phyloP scores from a whole-genome alignment of 805 yeast genomes.

The Torulaspora delbrueckii region DNA sequence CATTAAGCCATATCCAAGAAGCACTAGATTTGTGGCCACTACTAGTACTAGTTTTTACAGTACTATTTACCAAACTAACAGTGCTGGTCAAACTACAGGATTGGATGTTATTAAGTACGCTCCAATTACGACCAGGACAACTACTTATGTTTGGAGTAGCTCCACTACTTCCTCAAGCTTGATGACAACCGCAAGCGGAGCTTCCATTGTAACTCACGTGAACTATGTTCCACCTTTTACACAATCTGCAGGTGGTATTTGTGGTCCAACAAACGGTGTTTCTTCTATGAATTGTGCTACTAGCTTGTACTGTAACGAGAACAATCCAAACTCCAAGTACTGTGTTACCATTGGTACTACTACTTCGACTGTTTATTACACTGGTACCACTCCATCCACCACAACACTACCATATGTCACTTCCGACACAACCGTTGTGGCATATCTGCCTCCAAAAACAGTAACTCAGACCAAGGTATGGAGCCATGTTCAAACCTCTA shows the following conservation, averaged over 20 bases:
- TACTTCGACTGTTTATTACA: conserved; percentile 4
- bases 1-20: conserved; percentile 9
- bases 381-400: conserved; percentile 5
- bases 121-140: conserved; percentile 5
- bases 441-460: conserved; percentile 7
- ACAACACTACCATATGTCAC: conserved; percentile 11
- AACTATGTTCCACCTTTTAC: conserved; percentile 11
- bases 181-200: conserved; percentile 3
- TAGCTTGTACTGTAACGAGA: conserved; percentile 6
- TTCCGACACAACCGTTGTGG: conserved; percentile 7
- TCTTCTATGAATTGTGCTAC: conserved; percentile 5
- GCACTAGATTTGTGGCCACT: conserved; percentile 5
- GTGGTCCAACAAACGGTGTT: conserved; percentile 13
- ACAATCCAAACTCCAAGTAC: neutral
- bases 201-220: conserved; percentile 8
- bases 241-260: conserved; percentile 4
- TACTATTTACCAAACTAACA: conserved; percentile 3
- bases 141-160: conserved; percentile 11
- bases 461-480: conserved; percentile 6
- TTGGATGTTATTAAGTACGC: conserved; percentile 5
- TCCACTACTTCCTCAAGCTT: conserved; percentile 1
- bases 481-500: conserved; percentile 5
- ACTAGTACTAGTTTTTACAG: conserved; percentile 3
- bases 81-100: conserved; percentile 7
- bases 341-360: conserved; percentile 5